phyloP scores from a whole-genome alignment of 768 basidiomycete genomes.

The Tephrocybe sp. region DNA sequence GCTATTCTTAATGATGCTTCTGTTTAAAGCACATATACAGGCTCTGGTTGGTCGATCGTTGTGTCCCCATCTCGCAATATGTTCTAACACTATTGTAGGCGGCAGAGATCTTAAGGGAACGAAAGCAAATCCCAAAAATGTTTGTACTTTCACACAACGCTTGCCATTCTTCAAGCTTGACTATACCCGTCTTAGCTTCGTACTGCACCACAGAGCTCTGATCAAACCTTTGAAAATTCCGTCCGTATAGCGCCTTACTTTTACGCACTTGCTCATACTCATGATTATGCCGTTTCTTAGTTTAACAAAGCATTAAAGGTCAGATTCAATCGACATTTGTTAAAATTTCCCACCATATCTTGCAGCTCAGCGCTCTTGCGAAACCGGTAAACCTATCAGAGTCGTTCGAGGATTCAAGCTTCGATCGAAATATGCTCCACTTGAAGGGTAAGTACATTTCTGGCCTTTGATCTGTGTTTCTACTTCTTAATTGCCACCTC shows the following conservation, averaged over 20 bases:
- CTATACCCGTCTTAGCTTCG: constrained; percentile 55
- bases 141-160: constrained; percentile 29
- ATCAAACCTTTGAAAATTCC: constrained; percentile 76
- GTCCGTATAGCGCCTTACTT: constrained; percentile 23
- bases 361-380: constrained; percentile 57
- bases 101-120: constrained; percentile 89
- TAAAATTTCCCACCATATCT: background rate
- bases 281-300: constrained; percentile 22
- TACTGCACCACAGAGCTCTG: constrained; percentile 81
- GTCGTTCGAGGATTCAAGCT: constrained; percentile 87
- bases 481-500: background rate
- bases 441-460: constrained; percentile 54
- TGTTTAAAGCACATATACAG: constrained; percentile 67
- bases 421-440: constrained; percentile 70
- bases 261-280: background rate
- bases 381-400: constrained; percentile 79
- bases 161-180: background rate
- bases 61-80: background rate
- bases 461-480: background rate
- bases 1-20: background rate
- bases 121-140: constrained; percentile 79
- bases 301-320: constrained; percentile 73
- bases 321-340: constrained; percentile 2
- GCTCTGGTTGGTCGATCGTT: constrained; percentile 50
- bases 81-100: constrained; percentile 37